Percentiles rank a stretch among this genome's conserved stretches.
These are phyloP conservation scores for Vigna radiata DNA, from an alignment of 306 rosid species.

Conservation along the genomic window DNA sequence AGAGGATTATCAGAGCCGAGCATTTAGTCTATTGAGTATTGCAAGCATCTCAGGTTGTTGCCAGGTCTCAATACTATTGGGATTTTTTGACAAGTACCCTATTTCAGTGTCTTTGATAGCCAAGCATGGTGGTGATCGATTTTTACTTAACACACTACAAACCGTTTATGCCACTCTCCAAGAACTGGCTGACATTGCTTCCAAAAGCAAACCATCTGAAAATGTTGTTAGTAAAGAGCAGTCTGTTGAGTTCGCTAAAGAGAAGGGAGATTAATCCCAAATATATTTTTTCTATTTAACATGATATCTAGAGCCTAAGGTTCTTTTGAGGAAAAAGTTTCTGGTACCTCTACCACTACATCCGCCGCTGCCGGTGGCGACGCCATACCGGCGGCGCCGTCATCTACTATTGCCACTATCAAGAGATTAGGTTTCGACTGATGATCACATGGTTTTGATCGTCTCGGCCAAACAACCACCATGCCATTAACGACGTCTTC, in stretches of 20 bases:
- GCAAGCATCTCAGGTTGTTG: constrained; percentile 98
- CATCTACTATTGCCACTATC: too few species aligned
- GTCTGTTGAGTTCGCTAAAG: constrained; percentile 91
- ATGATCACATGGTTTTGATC: too few species aligned
- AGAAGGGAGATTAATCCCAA: too few species aligned
- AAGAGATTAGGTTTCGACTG: too few species aligned
- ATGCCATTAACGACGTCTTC: too few species aligned
- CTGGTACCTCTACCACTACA: too few species aligned
- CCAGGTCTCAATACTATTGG: constrained; percentile 92
- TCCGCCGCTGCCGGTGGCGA: too few species aligned
- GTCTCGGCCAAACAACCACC: too few species aligned
- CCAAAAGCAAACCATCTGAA: constrained; percentile 68
- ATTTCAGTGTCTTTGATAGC: constrained; percentile 91
- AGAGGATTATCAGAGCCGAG: constrained; percentile 69
- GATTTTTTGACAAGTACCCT: constrained; percentile 76
- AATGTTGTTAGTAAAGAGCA: constrained; percentile 73
- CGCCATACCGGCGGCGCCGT: too few species aligned
- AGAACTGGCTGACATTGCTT: constrained; percentile 82
- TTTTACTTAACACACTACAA: constrained; percentile 79
- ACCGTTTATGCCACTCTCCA: constrained; percentile 69
- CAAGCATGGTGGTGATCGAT: constrained; percentile 93
- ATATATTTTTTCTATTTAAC: too few species aligned
- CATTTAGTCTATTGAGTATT: constrained; percentile 76
- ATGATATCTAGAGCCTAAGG: too few species aligned
- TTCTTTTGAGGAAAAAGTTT: too few species aligned